Evolutionary conservation across 2,329 filamentous ascomycete genomes (phyloP), one percentile per base, ranked within the genome.

Genomic region (Hirsutella thompsonii): DNA sequence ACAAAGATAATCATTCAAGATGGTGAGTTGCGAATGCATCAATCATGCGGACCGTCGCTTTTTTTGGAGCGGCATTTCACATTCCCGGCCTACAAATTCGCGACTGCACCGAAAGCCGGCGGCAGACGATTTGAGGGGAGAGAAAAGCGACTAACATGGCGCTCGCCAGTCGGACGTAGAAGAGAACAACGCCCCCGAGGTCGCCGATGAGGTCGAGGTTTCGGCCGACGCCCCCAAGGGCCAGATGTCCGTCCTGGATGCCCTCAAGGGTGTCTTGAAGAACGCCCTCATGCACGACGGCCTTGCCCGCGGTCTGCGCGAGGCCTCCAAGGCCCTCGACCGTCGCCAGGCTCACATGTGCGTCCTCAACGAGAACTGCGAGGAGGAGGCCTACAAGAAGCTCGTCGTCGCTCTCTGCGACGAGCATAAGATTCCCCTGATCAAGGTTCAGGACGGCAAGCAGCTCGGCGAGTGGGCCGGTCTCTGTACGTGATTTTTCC

Each of bases 381-480:
- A 98, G 77, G 92, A 98, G 81, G 92, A 98, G 73, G 90, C 92
- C 55, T 98, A 98, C 81, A 98, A 98, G 88, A 98, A 98, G 84
- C 81, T 98, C 54, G 90, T 98, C 60, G 85, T 96, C 57, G 92
- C 92, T 49, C 84, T 98, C 47, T 98, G 92, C 85, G 86, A 83
- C 52, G 92, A 98, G 81, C 92, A 98, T 78, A 95, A 95, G 82
- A 98, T 98, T 61, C 92, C 92, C 54, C 76, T 98, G 60, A 98
- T 98, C 81, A 96, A 98, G 86, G 92, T 98, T 52, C 90, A 89
- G 56, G 92, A 98, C 69, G 92, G 92, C 70, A 98, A 98, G 83
- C 86, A 95, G 79, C 77, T 98, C 60, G 92, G 92, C 75, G 92
- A 98, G 78, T 98, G 92, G 92, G 90, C 93, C 66, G 92, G 92